Percentiles rank a stretch among this genome's conserved stretches.
Evolutionary conservation across 148 eudicot genomes (phyloP).

Genomic region (Fallopia convolvulus): DNA sequence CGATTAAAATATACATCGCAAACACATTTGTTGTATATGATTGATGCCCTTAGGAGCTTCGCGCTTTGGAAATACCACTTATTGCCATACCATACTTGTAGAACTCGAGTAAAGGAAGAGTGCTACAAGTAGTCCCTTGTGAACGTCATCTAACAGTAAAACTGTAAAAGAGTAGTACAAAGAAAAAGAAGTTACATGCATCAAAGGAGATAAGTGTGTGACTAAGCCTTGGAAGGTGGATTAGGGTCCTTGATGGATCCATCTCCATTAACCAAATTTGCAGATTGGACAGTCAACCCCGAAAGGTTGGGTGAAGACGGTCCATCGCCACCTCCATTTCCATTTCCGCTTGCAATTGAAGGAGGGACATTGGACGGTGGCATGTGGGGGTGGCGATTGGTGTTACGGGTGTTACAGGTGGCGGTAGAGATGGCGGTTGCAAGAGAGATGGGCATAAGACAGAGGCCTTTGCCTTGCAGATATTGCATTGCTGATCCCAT

Average conservation of each 20-base stretch:
- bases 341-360: neutral
- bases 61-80: neutral
- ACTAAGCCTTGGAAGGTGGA: conserved; percentile 2
- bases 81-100: neutral
- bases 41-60: neutral
- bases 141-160: neutral
- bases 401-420: conserved; percentile 24
- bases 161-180: neutral
- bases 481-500: conserved; percentile 99
- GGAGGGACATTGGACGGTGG: neutral
- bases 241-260: conserved; percentile 8
- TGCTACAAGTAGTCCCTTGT: neutral
- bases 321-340: neutral
- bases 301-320: conserved; percentile 7
- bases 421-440: conserved; percentile 94
- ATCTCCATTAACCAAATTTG: neutral
- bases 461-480: conserved; percentile 87
- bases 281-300: conserved; percentile 8
- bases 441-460: conserved; percentile 95
- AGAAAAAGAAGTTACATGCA: neutral
- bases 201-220: neutral
- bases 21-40: neutral
- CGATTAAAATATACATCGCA: neutral
- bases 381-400: neutral
- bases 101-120: neutral